Base-by-base conservation (phyloP, 2,329 filamentous ascomycete species). In the Alternaria ethzedia region DNA sequence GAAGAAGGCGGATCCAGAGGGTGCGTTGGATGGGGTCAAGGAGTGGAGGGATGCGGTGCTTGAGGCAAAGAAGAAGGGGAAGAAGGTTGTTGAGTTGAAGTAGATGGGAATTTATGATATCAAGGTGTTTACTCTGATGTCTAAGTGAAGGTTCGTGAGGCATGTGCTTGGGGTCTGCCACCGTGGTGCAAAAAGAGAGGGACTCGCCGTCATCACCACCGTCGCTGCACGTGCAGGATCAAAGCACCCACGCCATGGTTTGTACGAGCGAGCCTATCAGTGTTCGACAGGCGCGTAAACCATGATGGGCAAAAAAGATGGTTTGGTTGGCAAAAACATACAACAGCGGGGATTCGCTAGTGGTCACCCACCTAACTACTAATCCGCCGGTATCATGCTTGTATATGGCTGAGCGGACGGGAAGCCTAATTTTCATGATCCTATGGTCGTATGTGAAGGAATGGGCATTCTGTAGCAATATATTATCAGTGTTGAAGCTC, bases 31-130 rank as follows among this genome's bases (percentile, higher is more conserved):
- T 0, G 60, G 41, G 4, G 60, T 59, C 2, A 43, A 11, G 9
- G 23, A n/a, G 15, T 62, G 55, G 60, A 59, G 56, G 21, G 60
- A 62, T 43, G 55, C 26, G 1, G 21, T 61, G 36, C 12, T 61
- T n/a, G 59, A 58, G 59, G 59, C 59, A n/a, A 61, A 50, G 23
- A 61, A 20, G 47, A 61, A 47, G 21, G 59, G 59, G 5, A 61
- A 23, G 28, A 61, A 61, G 47, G 54, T 61, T 21, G n/a, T 61
- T 26, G 59, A 61, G 17, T n/a, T 63, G n/a, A 54, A 52, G 47
- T 62, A 20, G 32, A 30, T 51, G 6, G 11, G 1, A 17, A 17
- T n/a, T 0, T 3, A 30, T 30, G 10, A 26, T 15, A 20, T 8
- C n/a, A 20, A 12, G 23, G 25, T 17, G 4, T 28, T 49, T 6